Evolutionary conservation across 495 filamentous ascomycete species (phyloP), one percentile per base, ranked within the genome.

Genomic region (Podospora conica): DNA sequence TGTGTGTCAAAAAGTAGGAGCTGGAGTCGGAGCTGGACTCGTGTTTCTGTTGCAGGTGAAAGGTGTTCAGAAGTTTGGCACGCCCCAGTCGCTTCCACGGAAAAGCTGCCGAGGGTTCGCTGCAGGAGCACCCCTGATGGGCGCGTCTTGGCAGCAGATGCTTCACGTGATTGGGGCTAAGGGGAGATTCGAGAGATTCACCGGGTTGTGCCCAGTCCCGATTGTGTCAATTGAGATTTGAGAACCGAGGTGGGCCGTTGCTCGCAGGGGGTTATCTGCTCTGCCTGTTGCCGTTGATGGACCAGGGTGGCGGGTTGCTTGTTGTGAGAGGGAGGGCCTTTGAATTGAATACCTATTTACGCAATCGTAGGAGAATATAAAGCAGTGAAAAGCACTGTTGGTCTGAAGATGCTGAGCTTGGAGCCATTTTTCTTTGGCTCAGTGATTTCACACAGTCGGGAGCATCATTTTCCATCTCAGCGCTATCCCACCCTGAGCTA

Each of bases 11-110:
- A 11, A 57, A 12, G 25, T 24, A n/a, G n/a, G n/a, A n/a, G n/a
- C n/a, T n/a, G n/a, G n/a, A n/a, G n/a, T n/a, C n/a, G n/a, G n/a
- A n/a, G 22, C 55, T 57, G 20, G 53, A 59, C 55, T 31, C 31
- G 60, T 60, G 40, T 48, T 48, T 48, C 40, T 48, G 40, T 58
- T 65, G 58, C 69, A 71, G 72, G 72, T 74, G 74, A 71, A 76
- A 76, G 74, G 74, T 76, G 74, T 76, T 73, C 73, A 75, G 68
- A 75, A 73, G 72, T 69, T 74, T 62, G 62, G 61, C 65, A 48
- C 12, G 59, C 53, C 55, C 65, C 27, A 70, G 70, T 68, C 54
- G 68, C 31, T 58, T 55, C 27, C 55, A 40, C 69, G 61, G 20
- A 56, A 20, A 27, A 28, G 61, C 48, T 33, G 33, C 27, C 28